These are phyloP conservation scores for Debaryomyces tyrocola DNA, from an alignment of 805 yeast genomes.

Conservation along the genomic window DNA sequence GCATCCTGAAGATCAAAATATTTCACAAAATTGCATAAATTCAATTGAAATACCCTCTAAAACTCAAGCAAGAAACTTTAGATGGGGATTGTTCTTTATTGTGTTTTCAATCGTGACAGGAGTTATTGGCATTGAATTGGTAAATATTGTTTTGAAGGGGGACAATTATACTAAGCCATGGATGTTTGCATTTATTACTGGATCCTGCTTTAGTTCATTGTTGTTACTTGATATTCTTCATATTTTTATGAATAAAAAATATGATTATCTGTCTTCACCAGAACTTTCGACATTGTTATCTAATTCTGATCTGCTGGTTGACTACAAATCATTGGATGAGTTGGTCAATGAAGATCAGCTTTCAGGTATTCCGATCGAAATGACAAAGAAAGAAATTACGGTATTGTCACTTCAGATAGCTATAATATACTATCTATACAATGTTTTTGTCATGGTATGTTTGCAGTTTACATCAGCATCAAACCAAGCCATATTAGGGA, in stretches of 20 bases:
- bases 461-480: constrained; percentile 53
- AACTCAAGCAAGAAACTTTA: constrained; percentile 43
- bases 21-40: constrained; percentile 8
- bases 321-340: constrained; percentile 5
- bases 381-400: constrained; percentile 29
- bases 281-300: not conserved
- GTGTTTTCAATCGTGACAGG: constrained; percentile 45
- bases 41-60: constrained; percentile 36
- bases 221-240: constrained; percentile 36
- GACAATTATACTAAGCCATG: constrained; percentile 50
- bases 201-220: constrained; percentile 47
- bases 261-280: too few species aligned
- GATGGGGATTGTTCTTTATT: constrained; percentile 44
- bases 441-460: constrained; percentile 40
- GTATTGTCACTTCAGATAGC: constrained; percentile 40
- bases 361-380: constrained; percentile 7
- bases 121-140: constrained; percentile 50
- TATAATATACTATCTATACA: constrained; percentile 41
- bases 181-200: constrained; percentile 48
- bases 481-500: constrained; percentile 50
- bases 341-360: constrained; percentile 2
- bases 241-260: not conserved
- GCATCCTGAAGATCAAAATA: too few species aligned
- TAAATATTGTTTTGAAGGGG: constrained; percentile 49
- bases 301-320: not conserved